A percentile compares a stretch with the other conserved stretches of the same genome.
These are phyloP conservation scores for Jasminum sambac DNA, from an alignment of 257 asterid species.

Conservation along the genomic window DNA sequence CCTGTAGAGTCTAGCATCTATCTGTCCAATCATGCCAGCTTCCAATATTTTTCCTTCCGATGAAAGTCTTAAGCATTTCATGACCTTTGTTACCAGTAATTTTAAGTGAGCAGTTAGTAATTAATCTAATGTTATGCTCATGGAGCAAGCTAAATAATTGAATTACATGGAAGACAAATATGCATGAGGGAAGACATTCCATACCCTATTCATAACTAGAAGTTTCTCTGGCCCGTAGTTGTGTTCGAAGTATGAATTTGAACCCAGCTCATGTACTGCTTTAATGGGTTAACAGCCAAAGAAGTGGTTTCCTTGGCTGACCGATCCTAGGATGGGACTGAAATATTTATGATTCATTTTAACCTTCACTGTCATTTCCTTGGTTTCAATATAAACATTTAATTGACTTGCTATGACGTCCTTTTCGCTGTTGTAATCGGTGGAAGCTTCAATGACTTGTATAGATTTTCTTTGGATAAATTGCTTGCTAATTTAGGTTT, in stretches of 20 bases:
- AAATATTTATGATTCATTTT: neutral
- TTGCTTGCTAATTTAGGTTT: constrained; percentile 1
- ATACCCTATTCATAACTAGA: too few species aligned
- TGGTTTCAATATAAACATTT: neutral
- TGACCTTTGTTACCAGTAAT: neutral
- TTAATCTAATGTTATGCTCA: neutral
- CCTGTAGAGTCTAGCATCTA: neutral
- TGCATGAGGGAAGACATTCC: neutral
- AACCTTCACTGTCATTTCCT: neutral
- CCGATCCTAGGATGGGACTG: neutral
- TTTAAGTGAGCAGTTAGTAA: neutral
- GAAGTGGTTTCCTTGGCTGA: too few species aligned
- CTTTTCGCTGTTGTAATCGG: neutral
- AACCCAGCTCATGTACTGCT: too few species aligned
- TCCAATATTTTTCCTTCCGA: neutral
- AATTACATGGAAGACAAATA: neutral
- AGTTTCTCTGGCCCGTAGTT: too few species aligned
- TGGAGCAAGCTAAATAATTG: neutral
- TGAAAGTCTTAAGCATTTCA: neutral
- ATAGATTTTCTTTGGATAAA: neutral
- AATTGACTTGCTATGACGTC: neutral
- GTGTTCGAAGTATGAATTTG: too few species aligned
- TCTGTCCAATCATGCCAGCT: neutral
- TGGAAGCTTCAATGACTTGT: neutral
- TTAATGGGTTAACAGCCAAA: too few species aligned